Conservation (phyloP, 441 rosid genomes). For the Euphorbia schlechtendalii region DNA sequence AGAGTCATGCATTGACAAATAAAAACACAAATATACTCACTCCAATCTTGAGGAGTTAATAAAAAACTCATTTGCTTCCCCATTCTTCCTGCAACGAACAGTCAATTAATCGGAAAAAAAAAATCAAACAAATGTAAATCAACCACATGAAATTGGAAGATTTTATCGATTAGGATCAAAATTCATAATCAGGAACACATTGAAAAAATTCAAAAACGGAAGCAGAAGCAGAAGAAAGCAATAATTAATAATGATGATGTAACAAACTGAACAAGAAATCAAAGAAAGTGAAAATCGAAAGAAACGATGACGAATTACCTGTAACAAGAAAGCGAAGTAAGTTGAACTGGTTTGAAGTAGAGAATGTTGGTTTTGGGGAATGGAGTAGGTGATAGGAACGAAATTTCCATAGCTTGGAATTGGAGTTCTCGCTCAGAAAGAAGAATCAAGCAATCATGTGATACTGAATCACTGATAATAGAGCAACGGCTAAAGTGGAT, state of each 20-base stretch:
- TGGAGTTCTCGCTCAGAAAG: not conserved
- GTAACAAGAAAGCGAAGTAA: constrained; percentile 25
- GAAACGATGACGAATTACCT: constrained; percentile 16
- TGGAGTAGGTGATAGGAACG: constrained; percentile 20
- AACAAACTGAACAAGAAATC: not conserved
- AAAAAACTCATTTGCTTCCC: constrained; percentile 26
- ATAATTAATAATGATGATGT: not conserved
- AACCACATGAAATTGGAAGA: not conserved
- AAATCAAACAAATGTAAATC: not conserved
- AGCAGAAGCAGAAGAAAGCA: not conserved
- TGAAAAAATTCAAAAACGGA: not conserved
- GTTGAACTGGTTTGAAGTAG: constrained; percentile 11
- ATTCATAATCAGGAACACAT: not conserved
- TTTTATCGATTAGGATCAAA: not conserved
- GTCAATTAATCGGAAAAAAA: not conserved
- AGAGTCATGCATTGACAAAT: not conserved
- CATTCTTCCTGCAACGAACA: constrained; percentile 31
- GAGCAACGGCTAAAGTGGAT: not conserved
- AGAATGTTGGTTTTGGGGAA: constrained; percentile 9
- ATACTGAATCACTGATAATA: not conserved
- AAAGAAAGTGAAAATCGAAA: not conserved
- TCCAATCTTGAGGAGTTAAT: constrained; percentile 24
- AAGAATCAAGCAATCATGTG: not conserved
- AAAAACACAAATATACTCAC: constrained; percentile 18
- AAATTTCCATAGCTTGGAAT: constrained; percentile 23